phyloP scores from a whole-genome alignment of 108 stramenopile species.

The Pelagomonas calceolata region DNA sequence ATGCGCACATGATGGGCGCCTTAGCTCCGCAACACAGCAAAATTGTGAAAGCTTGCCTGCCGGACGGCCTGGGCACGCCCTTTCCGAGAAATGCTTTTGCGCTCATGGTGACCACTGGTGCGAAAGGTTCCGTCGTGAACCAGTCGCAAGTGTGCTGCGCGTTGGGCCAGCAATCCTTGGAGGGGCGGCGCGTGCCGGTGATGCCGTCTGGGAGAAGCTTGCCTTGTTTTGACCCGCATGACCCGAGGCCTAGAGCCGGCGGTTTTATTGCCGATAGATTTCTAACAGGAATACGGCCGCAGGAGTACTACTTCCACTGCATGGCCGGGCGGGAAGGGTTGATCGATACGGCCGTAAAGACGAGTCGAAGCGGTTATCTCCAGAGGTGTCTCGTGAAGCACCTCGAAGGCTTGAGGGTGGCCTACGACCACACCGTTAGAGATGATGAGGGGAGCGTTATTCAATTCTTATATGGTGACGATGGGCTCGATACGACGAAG shows the following conservation, averaged over 20 bases:
- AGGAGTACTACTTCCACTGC: constrained; percentile 99
- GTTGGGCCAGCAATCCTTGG: constrained; percentile 98
- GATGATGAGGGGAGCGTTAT: constrained; percentile 92
- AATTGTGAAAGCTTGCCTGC: constrained; percentile 90
- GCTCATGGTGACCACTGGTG: constrained; percentile 95
- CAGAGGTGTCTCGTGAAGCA: constrained; percentile 98
- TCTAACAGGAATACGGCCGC: constrained; percentile 86
- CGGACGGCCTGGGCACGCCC: constrained; percentile 83
- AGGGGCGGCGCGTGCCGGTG: constrained; percentile 95
- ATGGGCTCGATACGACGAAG: constrained; percentile 88
- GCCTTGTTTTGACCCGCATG: constrained; percentile 91
- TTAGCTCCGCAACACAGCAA: constrained; percentile 76
- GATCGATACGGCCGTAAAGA: constrained; percentile 89
- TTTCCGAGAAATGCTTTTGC: constrained; percentile 94
- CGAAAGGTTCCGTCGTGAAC: constrained; percentile 97
- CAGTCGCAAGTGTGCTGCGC: constrained; percentile 95
- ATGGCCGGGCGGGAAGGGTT: constrained; percentile 98
- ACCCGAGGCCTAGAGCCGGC: constrained; percentile 91
- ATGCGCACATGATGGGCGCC: constrained; percentile 86
- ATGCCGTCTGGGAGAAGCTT: constrained; percentile 91
- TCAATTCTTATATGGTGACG: constrained; percentile 98
- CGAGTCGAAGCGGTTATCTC: constrained; percentile 92
- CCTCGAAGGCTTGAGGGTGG: constrained; percentile 84
- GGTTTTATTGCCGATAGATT: constrained; percentile 98
- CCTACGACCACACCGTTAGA: constrained; percentile 93